Percentiles rank a stretch among this genome's conserved stretches.
Evolutionary conservation across 2,329 filamentous ascomycete species (phyloP).

Genomic region (Capronia americana): DNA sequence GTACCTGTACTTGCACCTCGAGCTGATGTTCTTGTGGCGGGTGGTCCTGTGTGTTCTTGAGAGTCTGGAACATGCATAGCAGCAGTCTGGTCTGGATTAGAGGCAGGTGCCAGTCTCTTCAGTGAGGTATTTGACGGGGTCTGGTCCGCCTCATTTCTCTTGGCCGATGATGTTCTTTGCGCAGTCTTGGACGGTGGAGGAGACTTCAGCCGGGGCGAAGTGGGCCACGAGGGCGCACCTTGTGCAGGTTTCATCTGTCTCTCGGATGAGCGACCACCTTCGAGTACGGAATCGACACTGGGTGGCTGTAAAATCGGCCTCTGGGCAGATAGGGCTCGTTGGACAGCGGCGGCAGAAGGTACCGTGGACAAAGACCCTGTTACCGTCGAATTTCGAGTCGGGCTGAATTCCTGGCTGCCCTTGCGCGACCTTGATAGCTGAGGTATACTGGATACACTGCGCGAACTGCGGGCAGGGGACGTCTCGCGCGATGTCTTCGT

Average conservation of each 20-base stretch:
- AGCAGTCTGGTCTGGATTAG: conserved; percentile 32
- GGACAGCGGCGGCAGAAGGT: conserved; percentile 67
- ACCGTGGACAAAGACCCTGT: conserved; percentile 53
- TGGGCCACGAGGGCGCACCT: conserved; percentile 72
- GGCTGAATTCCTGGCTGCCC: conserved; percentile 71
- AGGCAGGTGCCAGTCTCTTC: conserved; percentile 49
- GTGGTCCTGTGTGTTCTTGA: conserved; percentile 48
- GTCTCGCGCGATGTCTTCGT: conserved; percentile 28
- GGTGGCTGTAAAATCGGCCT: conserved; percentile 69
- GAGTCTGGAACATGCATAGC: conserved; percentile 32
- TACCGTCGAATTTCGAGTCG: conserved; percentile 55
- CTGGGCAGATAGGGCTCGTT: conserved; percentile 71
- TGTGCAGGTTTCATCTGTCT: conserved; percentile 55
- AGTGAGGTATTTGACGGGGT: conserved; percentile 58
- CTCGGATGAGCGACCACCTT: conserved; percentile 71
- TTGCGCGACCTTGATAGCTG: conserved; percentile 64
- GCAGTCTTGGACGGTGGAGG: conserved; percentile 67
- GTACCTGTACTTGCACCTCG: conserved; percentile 65
- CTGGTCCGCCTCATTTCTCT: conserved; percentile 55
- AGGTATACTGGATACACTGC: conserved; percentile 40
- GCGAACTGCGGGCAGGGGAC: conserved; percentile 33
- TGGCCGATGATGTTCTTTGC: conserved; percentile 44
- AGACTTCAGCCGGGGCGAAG: conserved; percentile 77
- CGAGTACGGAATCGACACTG: conserved; percentile 65
- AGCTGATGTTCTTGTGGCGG: conserved; percentile 61